phyloP scores from a whole-genome alignment of 2,329 filamentous ascomycete species.

The Aspergillus caelatus region DNA sequence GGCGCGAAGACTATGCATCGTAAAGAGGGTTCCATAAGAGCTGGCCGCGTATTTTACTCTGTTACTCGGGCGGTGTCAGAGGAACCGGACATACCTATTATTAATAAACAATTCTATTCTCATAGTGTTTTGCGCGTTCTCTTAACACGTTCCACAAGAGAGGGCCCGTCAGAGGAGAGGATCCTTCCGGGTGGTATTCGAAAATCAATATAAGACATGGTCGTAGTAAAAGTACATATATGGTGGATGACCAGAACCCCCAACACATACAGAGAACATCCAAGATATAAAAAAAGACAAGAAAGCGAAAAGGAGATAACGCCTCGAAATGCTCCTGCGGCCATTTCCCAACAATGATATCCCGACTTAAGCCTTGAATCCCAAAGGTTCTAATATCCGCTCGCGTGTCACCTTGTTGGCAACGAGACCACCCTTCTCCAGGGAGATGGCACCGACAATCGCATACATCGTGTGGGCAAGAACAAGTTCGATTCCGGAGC shows the following conservation, averaged over 20 bases:
- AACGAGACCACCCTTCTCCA: constrained; percentile 80
- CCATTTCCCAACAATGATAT: constrained; percentile 24
- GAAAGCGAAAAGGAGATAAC: constrained; percentile 32
- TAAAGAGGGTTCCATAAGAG: constrained; percentile 67
- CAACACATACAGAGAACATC: constrained; percentile 26
- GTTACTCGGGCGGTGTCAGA: constrained; percentile 86
- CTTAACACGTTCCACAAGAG: background rate
- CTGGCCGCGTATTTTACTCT: constrained; percentile 66
- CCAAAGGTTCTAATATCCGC: constrained; percentile 65
- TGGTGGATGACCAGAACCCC: constrained; percentile 24
- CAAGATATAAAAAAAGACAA: constrained; percentile 19
- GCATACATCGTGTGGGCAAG: constrained; percentile 79
- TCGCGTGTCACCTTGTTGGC: constrained; percentile 76
- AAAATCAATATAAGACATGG: constrained; percentile 25
- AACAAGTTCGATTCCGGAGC: constrained; percentile 75
- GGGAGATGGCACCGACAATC: constrained; percentile 83
- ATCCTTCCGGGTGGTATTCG: constrained; percentile 26
- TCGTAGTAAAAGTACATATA: constrained; percentile 39
- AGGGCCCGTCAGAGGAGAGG: constrained; percentile 6
- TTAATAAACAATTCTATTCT: constrained; percentile 20
- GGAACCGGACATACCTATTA: constrained; percentile 65
- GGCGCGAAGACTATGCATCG: constrained; percentile 59
- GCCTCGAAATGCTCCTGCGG: constrained; percentile 41
- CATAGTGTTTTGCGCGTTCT: background rate
- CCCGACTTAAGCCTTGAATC: constrained; percentile 35